Evolutionary conservation across 441 rosid genomes (phyloP).

Genomic region (Aleurites moluccanus): DNA sequence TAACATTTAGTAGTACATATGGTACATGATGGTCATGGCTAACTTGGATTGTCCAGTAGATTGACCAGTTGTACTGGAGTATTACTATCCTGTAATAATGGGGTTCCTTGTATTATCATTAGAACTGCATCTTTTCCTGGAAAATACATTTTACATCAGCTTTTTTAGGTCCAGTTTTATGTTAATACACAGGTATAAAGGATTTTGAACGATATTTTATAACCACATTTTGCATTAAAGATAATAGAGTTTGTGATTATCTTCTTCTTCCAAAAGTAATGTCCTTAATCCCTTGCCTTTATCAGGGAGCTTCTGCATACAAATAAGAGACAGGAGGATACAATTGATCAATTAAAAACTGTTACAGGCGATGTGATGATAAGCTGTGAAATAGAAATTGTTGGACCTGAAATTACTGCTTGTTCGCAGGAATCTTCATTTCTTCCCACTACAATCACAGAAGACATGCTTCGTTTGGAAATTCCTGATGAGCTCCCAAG

Average conservation of each 20-base stretch:
- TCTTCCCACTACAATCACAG: slow-evolving; percentile 59
- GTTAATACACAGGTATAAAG: not conserved
- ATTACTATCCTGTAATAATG: not conserved
- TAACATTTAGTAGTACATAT: not conserved
- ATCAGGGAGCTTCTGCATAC: slow-evolving; percentile 84
- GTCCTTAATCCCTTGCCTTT: slow-evolving; percentile 14
- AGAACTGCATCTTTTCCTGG: not conserved
- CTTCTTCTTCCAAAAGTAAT: slow-evolving; percentile 7
- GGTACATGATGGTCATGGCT: not conserved
- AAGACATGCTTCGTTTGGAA: slow-evolving; percentile 47
- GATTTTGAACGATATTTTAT: not conserved
- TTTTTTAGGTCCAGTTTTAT: not conserved
- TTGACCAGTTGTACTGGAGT: not conserved
- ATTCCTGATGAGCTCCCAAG: slow-evolving; percentile 40
- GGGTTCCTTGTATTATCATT: not conserved
- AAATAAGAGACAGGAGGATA: slow-evolving; percentile 61
- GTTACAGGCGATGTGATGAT: slow-evolving; percentile 56
- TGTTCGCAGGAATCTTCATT: slow-evolving; percentile 61
- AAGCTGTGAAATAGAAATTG: slow-evolving; percentile 76
- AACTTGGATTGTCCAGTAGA: not conserved
- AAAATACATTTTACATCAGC: not conserved
- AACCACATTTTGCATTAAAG: not conserved
- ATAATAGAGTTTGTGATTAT: not conserved
- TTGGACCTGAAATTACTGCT: slow-evolving; percentile 62
- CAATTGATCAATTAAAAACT: slow-evolving; percentile 40